Percentiles rank a stretch among this genome's conserved stretches.
Evolutionary conservation across 495 filamentous ascomycete species (phyloP).

Genomic region (Aspergillus asperescens): DNA sequence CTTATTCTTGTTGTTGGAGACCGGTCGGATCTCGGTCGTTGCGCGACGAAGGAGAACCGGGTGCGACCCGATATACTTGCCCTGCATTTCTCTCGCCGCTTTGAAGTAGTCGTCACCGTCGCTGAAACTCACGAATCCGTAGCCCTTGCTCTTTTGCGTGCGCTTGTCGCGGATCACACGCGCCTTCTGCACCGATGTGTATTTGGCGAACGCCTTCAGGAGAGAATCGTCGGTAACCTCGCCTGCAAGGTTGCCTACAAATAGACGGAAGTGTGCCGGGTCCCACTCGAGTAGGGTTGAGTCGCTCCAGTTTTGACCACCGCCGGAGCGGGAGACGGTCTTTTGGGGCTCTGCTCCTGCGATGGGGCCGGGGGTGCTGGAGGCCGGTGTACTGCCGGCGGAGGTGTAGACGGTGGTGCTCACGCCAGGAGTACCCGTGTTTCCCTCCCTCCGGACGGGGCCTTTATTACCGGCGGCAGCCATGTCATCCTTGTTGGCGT

Average conservation of each 20-base stretch:
- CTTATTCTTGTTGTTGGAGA: slow-evolving; percentile 42
- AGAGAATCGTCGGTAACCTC: slow-evolving; percentile 96
- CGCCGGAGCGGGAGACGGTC: slow-evolving; percentile 81
- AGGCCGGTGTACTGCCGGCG: slow-evolving; percentile 29
- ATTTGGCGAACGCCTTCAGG: slow-evolving; percentile 86
- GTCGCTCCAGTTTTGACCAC: slow-evolving; percentile 87
- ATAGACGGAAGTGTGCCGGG: slow-evolving; percentile 87
- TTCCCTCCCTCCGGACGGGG: slow-evolving; percentile 5
- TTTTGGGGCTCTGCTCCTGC: slow-evolving; percentile 34
- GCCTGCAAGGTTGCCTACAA: slow-evolving; percentile 95
- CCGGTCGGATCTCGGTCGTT: slow-evolving; percentile 82
- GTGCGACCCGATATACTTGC: slow-evolving; percentile 98
- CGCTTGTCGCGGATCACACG: slow-evolving; percentile 94
- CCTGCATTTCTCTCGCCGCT: slow-evolving; percentile 95
- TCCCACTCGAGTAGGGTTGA: slow-evolving; percentile 89
- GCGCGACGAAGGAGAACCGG: slow-evolving; percentile 80
- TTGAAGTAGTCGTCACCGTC: slow-evolving; percentile 94
- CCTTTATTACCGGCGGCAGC: slow-evolving; percentile 25
- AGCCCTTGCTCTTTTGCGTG: slow-evolving; percentile 91
- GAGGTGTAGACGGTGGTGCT: slow-evolving; percentile 45
- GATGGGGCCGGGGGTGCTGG: slow-evolving; percentile 7
- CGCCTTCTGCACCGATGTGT: slow-evolving; percentile 83
- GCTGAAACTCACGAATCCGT: slow-evolving; percentile 92
- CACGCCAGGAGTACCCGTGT: slow-evolving; percentile 6
- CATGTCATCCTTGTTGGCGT: slow-evolving; percentile 55